These are phyloP conservation scores for Amniculicola lignicola DNA, from an alignment of 495 filamentous ascomycete species.

Conservation along the genomic window DNA sequence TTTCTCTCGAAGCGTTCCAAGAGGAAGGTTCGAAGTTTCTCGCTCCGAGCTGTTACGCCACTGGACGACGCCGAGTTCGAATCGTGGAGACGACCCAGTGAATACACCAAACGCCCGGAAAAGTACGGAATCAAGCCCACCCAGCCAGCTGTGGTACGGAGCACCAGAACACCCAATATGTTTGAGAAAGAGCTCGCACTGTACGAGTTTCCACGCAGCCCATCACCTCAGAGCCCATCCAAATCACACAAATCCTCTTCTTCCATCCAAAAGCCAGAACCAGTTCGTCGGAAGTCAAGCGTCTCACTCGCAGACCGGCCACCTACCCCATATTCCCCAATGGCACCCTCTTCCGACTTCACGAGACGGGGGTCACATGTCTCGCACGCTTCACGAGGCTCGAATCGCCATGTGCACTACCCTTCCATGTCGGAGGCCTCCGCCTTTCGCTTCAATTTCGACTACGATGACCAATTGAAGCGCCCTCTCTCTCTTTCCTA, in stretches of 20 bases:
- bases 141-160: slow-evolving; percentile 22
- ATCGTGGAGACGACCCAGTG: slow-evolving; percentile 33
- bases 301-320: slow-evolving; percentile 33
- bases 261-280: slow-evolving; percentile 24
- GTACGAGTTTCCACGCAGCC: slow-evolving; percentile 19
- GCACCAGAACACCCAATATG: slow-evolving; percentile 16
- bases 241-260: slow-evolving; percentile 10
- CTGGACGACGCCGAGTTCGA: slow-evolving; percentile 36
- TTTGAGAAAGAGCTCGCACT: slow-evolving; percentile 27
- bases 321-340: slow-evolving; percentile 32
- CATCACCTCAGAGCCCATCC: slow-evolving; percentile 6
- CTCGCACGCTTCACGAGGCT: slow-evolving; percentile 5
- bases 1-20: slow-evolving; percentile 31
- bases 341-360: slow-evolving; percentile 9
- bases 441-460: slow-evolving; percentile 25
- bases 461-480: slow-evolving; percentile 12
- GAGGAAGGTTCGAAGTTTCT: slow-evolving; percentile 29
- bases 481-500: slow-evolving; percentile 17
- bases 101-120: slow-evolving; percentile 24
- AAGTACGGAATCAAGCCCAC: slow-evolving; percentile 32
- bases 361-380: slow-evolving; percentile 3
- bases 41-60: slow-evolving; percentile 32
- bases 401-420: slow-evolving; percentile 20
- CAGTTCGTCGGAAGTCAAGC: slow-evolving; percentile 27
- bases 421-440: slow-evolving; percentile 33